These are phyloP conservation scores for Penicillium longicatenatum DNA, from an alignment of 495 filamentous ascomycete species.

Conservation along the genomic window DNA sequence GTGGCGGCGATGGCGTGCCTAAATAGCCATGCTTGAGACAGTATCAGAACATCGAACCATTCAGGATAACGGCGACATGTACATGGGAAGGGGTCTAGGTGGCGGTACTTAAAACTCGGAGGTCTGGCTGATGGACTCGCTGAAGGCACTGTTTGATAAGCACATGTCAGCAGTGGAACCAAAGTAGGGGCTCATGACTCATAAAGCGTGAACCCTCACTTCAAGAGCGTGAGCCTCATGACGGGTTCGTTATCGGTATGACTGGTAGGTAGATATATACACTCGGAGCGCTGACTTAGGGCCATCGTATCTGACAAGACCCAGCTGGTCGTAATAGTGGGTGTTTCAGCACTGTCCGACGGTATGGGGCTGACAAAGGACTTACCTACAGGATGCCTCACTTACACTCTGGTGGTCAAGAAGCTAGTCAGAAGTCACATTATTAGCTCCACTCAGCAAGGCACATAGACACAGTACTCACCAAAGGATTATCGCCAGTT, in stretches of 20 bases:
- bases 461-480: background rate
- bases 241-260: background rate
- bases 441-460: background rate
- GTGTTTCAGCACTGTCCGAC: background rate
- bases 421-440: background rate
- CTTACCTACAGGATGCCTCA: slow-evolving; percentile 1
- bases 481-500: slow-evolving; percentile 2
- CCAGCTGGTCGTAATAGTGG: background rate
- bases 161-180: background rate
- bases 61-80: slow-evolving; percentile 2
- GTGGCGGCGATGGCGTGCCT: slow-evolving; percentile 2
- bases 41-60: slow-evolving; percentile 5
- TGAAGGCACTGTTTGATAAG: background rate
- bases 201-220: background rate
- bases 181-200: slow-evolving; percentile 1
- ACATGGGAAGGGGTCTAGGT: background rate
- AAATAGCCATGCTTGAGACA: slow-evolving; percentile 3
- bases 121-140: background rate
- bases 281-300: background rate
- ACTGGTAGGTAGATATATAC: background rate
- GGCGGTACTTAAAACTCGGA: background rate
- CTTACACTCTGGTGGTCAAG: background rate
- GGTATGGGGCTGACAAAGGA: slow-evolving; percentile 1
- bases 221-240: background rate
- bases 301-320: background rate